Evolutionary conservation across 1,284 basidiomycete species (phyloP).

Genomic region (Sphaerobolus stellatus): DNA sequence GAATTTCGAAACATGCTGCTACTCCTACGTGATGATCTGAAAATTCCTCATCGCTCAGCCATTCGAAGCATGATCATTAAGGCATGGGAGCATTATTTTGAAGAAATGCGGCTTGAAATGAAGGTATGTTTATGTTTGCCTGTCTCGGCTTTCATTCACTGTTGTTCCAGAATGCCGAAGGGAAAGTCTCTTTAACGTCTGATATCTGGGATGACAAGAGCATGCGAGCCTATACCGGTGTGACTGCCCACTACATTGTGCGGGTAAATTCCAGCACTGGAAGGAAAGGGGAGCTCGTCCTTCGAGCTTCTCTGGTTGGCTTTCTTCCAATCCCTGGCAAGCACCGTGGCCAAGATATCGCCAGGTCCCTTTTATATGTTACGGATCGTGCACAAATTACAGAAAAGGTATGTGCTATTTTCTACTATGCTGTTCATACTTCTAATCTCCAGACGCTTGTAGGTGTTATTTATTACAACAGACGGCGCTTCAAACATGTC

Average conservation of each 20-base stretch:
- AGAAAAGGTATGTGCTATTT: constrained; percentile 10
- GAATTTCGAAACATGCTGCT: background rate
- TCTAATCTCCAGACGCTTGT: background rate
- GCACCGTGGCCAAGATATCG: constrained; percentile 34
- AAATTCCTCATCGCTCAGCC: background rate
- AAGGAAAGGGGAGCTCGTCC: background rate
- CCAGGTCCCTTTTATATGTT: constrained; percentile 27
- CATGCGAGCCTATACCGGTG: constrained; percentile 33
- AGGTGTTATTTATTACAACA: constrained; percentile 1
- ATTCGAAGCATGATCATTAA: background rate
- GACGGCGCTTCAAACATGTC: constrained; percentile 7
- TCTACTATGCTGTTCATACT: background rate
- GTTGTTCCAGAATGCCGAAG: constrained; percentile 25
- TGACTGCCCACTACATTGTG: constrained; percentile 36
- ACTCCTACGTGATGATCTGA: background rate
- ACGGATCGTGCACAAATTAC: constrained; percentile 20
- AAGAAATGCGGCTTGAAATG: background rate
- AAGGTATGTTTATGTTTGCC: background rate
- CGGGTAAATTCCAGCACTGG: constrained; percentile 15
- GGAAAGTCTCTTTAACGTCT: constrained; percentile 33
- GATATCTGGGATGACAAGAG: constrained; percentile 36
- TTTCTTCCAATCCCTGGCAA: constrained; percentile 31
- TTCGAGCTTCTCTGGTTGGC: constrained; percentile 30
- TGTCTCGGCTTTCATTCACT: constrained; percentile 5
- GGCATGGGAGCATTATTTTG: background rate